phyloP scores from a whole-genome alignment of 495 filamentous ascomycete genomes.

The Astrothelium subdiscretum region DNA sequence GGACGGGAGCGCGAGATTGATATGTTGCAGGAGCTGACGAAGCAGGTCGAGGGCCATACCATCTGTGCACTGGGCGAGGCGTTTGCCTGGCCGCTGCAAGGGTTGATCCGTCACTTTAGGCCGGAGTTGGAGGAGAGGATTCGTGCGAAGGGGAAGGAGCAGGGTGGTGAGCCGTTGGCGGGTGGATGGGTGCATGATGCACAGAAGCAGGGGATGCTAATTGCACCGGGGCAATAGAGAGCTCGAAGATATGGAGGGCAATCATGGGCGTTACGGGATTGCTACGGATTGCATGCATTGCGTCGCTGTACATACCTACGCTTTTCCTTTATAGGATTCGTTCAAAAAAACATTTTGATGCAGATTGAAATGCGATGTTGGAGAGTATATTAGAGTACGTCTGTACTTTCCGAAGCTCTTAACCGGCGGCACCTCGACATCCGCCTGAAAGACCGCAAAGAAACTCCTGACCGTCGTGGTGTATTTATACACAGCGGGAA shows the following conservation, averaged over 20 bases:
- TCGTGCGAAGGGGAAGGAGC: slow-evolving; percentile 55
- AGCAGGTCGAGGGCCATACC: slow-evolving; percentile 97
- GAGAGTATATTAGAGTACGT: too few relatives aligned
- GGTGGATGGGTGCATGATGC: slow-evolving; percentile 81
- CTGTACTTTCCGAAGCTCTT: too few relatives aligned
- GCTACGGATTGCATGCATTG: background rate
- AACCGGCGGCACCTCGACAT: too few relatives aligned
- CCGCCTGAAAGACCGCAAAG: too few relatives aligned
- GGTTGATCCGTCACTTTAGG: slow-evolving; percentile 92
- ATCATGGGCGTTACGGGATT: background rate
- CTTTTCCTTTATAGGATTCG: background rate
- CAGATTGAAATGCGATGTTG: background rate
- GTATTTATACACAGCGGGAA: too few relatives aligned
- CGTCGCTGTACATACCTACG: background rate
- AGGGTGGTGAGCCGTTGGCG: slow-evolving; percentile 60
- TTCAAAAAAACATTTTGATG: background rate
- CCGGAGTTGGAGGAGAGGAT: slow-evolving; percentile 89
- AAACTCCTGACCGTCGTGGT: too few relatives aligned
- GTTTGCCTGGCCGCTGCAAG: slow-evolving; percentile 97
- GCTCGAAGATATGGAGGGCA: background rate
- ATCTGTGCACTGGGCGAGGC: slow-evolving; percentile 97
- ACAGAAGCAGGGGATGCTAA: slow-evolving; percentile 63
- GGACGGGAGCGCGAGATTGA: slow-evolving; percentile 88
- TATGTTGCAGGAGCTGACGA: slow-evolving; percentile 98
- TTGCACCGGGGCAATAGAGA: slow-evolving; percentile 72